Evolutionary conservation across 140 eudicot genomes (phyloP), one percentile per base, ranked within the genome.

Genomic region (Anethum foeniculum): DNA sequence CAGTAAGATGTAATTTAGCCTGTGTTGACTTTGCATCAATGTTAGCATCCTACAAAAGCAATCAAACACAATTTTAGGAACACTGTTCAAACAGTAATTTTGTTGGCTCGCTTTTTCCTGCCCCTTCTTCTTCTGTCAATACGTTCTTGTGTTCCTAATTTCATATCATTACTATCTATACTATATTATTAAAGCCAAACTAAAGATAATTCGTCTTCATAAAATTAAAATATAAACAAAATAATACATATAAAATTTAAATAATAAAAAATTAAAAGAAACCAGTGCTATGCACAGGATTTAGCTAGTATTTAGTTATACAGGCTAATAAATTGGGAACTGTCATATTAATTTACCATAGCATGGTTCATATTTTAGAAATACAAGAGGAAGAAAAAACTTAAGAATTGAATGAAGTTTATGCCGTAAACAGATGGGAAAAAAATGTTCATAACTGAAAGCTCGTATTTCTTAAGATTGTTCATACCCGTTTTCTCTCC

Each of bases 401-500:
- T 0, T 23, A 5, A 25, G 15, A 47, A 47, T 12, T n/a, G 5
- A 47, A n/a, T 11, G 38, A 41, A 43, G 21, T 18, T 34, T 18
- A 19, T 71, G 76, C 48, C 41, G 15, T 71, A 38, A 44, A 5
- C 21, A 44, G 36, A 39, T 14, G 67, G 32, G 27, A 13, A 9
- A 43, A 79, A 23, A 15, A 13, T 5, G 41, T 67, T 27, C 23
- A 71, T 2, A 39, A 60, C 7, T 1, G 30, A 6, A 38, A 19
- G 44, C 36, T 79, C 44, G 6, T 38, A 51, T 75, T 28, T 65
- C 65, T 49, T 46, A 27, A 54, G 75, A 39, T 77, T 36, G 51
- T 36, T 23, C 48, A 41, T 87, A 88, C 97, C 92, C 80, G 88
- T 83, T 92, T 90, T 27, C 96, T 87, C 77, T 82, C 86, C 90